These are phyloP conservation scores for Crithidia bombi DNA, from an alignment of 208 protist genomes.

Conservation along the genomic window DNA sequence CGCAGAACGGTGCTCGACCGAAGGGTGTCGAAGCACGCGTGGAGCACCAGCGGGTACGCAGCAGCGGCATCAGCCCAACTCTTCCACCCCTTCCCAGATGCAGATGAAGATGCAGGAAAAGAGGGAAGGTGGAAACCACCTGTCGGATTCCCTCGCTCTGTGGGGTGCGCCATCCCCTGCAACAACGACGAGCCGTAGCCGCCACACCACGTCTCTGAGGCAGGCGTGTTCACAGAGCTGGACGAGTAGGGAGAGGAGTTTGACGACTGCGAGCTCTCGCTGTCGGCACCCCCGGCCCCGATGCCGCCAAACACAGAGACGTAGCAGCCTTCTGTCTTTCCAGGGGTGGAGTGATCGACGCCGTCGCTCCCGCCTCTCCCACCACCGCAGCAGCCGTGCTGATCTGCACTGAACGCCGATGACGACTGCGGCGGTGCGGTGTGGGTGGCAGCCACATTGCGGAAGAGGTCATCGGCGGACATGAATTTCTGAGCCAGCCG, in stretches of 20 bases:
- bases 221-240: neutral
- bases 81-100: conserved; percentile 28
- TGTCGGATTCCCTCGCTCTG: no score
- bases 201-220: no score
- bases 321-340: neutral
- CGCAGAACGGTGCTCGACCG: conserved; percentile 43
- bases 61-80: conserved; percentile 50
- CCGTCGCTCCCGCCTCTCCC: no score
- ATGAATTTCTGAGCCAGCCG: conserved; percentile 19
- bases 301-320: conserved; percentile 18
- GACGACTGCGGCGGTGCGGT: no score
- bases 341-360: neutral
- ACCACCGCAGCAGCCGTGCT: no score
- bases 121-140: no score
- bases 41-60: conserved; percentile 34
- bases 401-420: no score
- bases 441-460: no score
- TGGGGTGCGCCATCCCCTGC: no score
- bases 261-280: conserved; percentile 18
- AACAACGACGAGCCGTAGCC: no score
- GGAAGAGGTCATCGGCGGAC: conserved; percentile 25
- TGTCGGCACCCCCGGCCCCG: neutral
- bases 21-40: conserved; percentile 34
- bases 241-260: conserved; percentile 1
- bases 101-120: no score